Evolutionary conservation across 23 red algal genomes (phyloP).

Genomic region (Agarophyton chilense): DNA sequence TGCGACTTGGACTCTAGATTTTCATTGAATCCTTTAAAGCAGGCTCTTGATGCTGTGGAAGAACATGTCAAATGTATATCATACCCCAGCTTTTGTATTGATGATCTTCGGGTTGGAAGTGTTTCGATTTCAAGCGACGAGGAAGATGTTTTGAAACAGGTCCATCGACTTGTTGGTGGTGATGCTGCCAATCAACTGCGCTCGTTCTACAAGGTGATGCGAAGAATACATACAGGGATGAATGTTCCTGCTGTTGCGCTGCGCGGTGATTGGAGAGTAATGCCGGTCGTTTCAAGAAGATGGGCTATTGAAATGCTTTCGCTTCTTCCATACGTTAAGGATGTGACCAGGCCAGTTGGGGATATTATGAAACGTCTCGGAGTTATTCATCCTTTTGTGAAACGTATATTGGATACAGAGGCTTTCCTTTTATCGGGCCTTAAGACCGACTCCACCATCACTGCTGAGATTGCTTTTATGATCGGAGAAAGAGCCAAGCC

Average conservation of each 20-base stretch:
- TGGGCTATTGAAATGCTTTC: constrained; percentile 51
- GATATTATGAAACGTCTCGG: constrained; percentile 44
- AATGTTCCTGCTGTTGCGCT: constrained; percentile 68
- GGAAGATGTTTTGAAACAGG: not conserved
- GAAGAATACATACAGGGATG: constrained; percentile 38
- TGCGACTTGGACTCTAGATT: constrained; percentile 40
- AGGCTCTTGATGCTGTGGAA: constrained; percentile 65
- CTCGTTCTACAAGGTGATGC: constrained; percentile 45
- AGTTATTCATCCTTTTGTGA: constrained; percentile 73
- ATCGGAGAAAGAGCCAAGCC: constrained; percentile 65
- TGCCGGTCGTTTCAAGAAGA: constrained; percentile 25
- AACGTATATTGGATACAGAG: constrained; percentile 68
- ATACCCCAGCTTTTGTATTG: constrained; percentile 52
- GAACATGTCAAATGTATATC: constrained; percentile 55
- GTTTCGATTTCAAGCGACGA: constrained; percentile 48
- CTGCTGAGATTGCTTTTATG: constrained; percentile 93
- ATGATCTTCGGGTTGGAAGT: constrained; percentile 44
- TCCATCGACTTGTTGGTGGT: constrained; percentile 18
- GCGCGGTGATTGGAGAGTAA: constrained; percentile 54
- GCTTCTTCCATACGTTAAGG: constrained; percentile 63
- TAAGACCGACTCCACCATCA: constrained; percentile 79
- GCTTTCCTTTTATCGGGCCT: constrained; percentile 82
- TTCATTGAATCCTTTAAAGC: constrained; percentile 54
- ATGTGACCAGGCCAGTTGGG: constrained; percentile 46
- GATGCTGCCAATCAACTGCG: constrained; percentile 35